Evolutionary conservation across 495 filamentous ascomycete genomes (phyloP).

Genomic region (Durotheca rogersii): DNA sequence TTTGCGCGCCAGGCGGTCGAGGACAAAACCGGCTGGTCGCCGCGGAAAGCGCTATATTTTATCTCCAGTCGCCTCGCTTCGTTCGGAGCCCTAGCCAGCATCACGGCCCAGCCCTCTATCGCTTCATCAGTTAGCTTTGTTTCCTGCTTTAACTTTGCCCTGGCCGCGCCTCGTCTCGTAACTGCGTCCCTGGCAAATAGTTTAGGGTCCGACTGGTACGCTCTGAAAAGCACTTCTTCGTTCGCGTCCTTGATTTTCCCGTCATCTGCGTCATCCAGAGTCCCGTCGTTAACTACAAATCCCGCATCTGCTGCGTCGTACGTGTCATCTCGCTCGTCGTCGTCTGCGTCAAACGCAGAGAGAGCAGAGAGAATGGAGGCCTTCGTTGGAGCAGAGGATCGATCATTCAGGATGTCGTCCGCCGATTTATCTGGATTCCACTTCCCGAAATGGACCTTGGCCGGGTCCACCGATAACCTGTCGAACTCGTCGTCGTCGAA

Average conservation of each 20-base stretch:
- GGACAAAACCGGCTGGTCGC: constrained; percentile 59
- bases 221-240: constrained; percentile 64
- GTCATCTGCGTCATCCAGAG: constrained; percentile 39
- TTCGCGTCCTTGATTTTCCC: constrained; percentile 44
- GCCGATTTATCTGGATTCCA: constrained; percentile 62
- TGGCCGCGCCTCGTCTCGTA: constrained; percentile 62
- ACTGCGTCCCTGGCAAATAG: constrained; percentile 68
- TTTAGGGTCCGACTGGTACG: constrained; percentile 61
- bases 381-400: constrained; percentile 65
- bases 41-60: constrained; percentile 60
- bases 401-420: constrained; percentile 55
- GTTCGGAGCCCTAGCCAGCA: constrained; percentile 72
- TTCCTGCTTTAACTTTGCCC: constrained; percentile 66
- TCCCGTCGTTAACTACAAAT: constrained; percentile 67
- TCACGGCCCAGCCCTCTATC: constrained; percentile 91
- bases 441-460: constrained; percentile 74
- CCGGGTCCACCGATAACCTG: constrained; percentile 60
- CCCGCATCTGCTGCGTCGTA: constrained; percentile 92
- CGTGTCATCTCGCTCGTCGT: constrained; percentile 96
- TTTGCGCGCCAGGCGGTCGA: constrained; percentile 62
- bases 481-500: constrained; percentile 83
- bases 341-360: constrained; percentile 87
- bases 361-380: constrained; percentile 89
- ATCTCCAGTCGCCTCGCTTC: constrained; percentile 64
- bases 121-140: constrained; percentile 92